Percentiles rank a stretch among this genome's conserved stretches.
Evolutionary conservation across 2,329 filamentous ascomycete genomes (phyloP).

Genomic region (Harringtonia lauricola): DNA sequence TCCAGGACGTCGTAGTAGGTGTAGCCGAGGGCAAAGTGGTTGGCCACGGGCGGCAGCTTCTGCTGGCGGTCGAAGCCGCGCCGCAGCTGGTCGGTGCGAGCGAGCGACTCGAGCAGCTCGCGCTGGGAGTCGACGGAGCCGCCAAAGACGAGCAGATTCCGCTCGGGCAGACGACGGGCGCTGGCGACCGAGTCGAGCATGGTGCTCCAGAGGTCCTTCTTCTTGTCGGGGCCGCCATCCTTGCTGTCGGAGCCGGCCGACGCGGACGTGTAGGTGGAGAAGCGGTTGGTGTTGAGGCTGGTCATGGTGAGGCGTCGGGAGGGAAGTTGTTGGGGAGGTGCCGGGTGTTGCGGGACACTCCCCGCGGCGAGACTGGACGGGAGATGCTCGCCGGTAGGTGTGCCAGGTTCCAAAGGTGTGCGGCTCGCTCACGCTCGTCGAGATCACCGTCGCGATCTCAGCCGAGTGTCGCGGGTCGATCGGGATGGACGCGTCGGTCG

Average conservation of each 20-base stretch:
- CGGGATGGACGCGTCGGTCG: too few species aligned
- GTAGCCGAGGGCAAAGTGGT: slow-evolving; percentile 85
- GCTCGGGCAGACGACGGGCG: slow-evolving; percentile 81
- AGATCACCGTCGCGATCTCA: too few species aligned
- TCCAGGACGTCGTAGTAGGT: slow-evolving; percentile 93
- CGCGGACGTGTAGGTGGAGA: slow-evolving; percentile 47
- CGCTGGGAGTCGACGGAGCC: slow-evolving; percentile 73
- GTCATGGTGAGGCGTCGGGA: slow-evolving; percentile 27
- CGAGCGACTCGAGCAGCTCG: slow-evolving; percentile 63
- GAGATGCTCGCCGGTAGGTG: too few species aligned
- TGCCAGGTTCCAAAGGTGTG: too few species aligned
- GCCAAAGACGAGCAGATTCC: slow-evolving; percentile 79
- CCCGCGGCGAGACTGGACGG: too few species aligned
- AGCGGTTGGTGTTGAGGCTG: slow-evolving; percentile 41
- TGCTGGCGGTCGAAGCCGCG: slow-evolving; percentile 42
- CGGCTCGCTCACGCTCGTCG: too few species aligned
- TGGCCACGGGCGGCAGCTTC: slow-evolving; percentile 70
- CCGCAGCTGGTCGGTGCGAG: slow-evolving; percentile 35
- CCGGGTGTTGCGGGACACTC: too few species aligned
- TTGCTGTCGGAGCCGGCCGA: slow-evolving; percentile 42
- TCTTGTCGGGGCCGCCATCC: slow-evolving; percentile 48
- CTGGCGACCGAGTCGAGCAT: slow-evolving; percentile 87
- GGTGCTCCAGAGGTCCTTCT: slow-evolving; percentile 88
- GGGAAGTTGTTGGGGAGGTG: background rate
- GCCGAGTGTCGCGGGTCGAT: too few species aligned